Conservation (phyloP, 768 basidiomycete species). For the Suillus subaureus region DNA sequence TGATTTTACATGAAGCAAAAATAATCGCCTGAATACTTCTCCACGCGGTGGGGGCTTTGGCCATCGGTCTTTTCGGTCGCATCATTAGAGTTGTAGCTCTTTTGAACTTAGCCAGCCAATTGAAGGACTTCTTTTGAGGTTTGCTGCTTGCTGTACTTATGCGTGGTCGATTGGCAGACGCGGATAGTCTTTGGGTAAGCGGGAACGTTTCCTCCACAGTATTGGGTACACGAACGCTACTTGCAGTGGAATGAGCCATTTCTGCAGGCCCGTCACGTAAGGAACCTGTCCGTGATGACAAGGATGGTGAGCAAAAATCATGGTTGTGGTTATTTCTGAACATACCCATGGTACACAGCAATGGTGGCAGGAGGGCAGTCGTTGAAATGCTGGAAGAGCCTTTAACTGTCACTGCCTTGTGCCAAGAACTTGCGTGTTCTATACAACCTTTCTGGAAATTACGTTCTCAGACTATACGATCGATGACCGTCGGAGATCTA, state of each 20-base stretch:
- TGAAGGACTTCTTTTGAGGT: background rate
- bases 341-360: background rate
- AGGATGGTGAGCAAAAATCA: background rate
- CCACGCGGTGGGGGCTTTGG: conserved; percentile 44
- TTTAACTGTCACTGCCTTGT: background rate
- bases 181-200: background rate
- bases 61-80: conserved; percentile 39
- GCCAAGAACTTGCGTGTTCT: background rate
- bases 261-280: background rate
- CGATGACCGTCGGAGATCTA: background rate
- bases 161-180: background rate
- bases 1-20: conserved; percentile 51
- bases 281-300: background rate
- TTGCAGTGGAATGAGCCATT: background rate
- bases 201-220: background rate
- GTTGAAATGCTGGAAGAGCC: background rate
- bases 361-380: background rate
- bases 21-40: conserved; percentile 57
- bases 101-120: conserved; percentile 7
- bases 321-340: background rate
- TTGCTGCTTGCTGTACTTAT: background rate
- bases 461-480: background rate
- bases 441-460: background rate
- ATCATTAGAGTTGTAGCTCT: conserved; percentile 33
- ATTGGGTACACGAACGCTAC: background rate